phyloP scores from a whole-genome alignment of 805 yeast species.

The Saccharomycopsis amapae region DNA sequence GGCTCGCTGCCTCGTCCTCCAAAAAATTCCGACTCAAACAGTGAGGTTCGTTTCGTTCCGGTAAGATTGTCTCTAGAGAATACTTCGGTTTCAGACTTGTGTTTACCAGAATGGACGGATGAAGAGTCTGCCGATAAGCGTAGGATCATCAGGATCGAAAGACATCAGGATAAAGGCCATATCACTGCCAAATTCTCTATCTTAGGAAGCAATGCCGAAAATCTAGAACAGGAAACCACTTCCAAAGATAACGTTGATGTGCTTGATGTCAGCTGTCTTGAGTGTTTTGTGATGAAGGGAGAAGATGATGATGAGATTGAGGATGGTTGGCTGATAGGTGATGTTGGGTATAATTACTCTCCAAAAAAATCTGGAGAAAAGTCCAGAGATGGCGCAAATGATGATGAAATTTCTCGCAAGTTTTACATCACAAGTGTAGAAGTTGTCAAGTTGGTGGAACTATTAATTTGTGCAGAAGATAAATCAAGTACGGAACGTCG shows the following conservation, averaged over 20 bases:
- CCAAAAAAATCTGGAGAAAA: not conserved
- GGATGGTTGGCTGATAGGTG: too few species aligned
- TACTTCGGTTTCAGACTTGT: conserved; percentile 41
- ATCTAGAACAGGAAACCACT: conserved; percentile 36
- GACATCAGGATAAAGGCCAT: conserved; percentile 42
- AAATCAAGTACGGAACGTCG: conserved; percentile 46
- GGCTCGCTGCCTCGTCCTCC: conserved; percentile 53
- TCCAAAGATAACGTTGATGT: conserved; percentile 37
- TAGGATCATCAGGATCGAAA: conserved; percentile 51
- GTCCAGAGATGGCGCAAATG: conserved; percentile 12
- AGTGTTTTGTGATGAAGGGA: conserved; percentile 32
- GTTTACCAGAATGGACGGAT: conserved; percentile 44
- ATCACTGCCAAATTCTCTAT: conserved; percentile 44
- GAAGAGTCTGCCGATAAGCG: conserved; percentile 44
- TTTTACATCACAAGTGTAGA: conserved; percentile 59
- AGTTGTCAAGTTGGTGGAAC: conserved; percentile 57
- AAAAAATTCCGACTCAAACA: conserved; percentile 28
- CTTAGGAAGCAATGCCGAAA: conserved; percentile 43
- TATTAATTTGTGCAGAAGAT: conserved; percentile 45
- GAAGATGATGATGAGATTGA: conserved; percentile 30
- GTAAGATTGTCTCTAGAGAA: conserved; percentile 41
- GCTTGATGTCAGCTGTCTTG: conserved; percentile 54
- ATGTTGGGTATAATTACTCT: conserved; percentile 19
- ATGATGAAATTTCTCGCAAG: conserved; percentile 21
- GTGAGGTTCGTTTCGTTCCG: conserved; percentile 32